Evolutionary conservation across 257 asterid genomes (phyloP).

Genomic region (Lavandula angustifolia): DNA sequence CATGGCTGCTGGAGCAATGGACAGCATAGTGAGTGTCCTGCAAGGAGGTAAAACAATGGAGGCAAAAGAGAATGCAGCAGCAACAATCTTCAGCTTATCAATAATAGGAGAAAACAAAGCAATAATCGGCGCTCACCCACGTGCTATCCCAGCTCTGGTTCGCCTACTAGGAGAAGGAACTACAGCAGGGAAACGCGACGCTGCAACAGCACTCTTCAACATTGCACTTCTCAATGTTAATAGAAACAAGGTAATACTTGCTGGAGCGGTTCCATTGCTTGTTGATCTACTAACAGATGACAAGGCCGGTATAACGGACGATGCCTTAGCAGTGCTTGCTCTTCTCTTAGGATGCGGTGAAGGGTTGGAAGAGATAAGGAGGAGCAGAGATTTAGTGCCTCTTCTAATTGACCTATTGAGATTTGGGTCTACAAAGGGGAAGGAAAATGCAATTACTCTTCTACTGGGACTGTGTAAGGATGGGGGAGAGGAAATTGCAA

Average conservation of each 20-base stretch:
- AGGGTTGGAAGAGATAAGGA: conserved; percentile 70
- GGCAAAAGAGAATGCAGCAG: conserved; percentile 88
- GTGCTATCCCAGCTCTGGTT: conserved; percentile 69
- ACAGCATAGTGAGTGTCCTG: conserved; percentile 54
- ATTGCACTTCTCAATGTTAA: conserved; percentile 62
- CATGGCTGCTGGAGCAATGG: conserved; percentile 78
- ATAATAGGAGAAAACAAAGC: conserved; percentile 64
- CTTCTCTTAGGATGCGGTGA: conserved; percentile 61
- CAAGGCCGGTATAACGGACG: conserved; percentile 83
- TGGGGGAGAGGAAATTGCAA: conserved; percentile 75
- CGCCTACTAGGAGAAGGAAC: conserved; percentile 72
- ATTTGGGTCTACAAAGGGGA: conserved; percentile 77
- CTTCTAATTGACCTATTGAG: conserved; percentile 82
- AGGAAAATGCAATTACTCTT: conserved; percentile 73
- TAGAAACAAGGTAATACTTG: conserved; percentile 42
- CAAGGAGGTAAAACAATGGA: conserved; percentile 66
- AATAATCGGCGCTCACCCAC: conserved; percentile 57
- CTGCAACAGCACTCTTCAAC: conserved; percentile 84
- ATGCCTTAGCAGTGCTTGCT: conserved; percentile 70
- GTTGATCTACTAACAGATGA: conserved; percentile 68
- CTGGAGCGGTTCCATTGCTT: conserved; percentile 78
- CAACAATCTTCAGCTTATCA: conserved; percentile 77
- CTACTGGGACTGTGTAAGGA: conserved; percentile 77
- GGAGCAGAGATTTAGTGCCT: conserved; percentile 55
- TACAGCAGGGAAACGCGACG: conserved; percentile 71